phyloP scores from a whole-genome alignment of 345 rosid genomes.

The Eucalyptus victrix region DNA sequence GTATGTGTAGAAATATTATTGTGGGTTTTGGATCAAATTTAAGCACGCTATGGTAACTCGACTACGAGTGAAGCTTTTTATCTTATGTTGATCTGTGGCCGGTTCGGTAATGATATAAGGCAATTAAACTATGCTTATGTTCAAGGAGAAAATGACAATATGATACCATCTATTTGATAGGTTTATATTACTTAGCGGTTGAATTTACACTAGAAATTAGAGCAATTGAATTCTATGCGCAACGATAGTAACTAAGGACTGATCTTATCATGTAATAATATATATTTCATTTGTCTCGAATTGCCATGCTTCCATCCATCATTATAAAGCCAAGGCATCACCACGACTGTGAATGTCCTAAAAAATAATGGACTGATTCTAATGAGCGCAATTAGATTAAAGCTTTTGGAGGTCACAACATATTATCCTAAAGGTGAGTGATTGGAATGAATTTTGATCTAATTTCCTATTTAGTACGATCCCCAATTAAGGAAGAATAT shows the following conservation, averaged over 20 bases:
- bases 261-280: background rate
- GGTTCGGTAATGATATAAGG: background rate
- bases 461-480: background rate
- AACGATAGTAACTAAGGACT: background rate
- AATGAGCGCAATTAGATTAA: too few relatives aligned
- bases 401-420: too few relatives aligned
- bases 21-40: background rate
- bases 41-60: background rate
- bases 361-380: too few relatives aligned
- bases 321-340: too few relatives aligned
- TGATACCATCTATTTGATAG: background rate
- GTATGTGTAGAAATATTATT: background rate
- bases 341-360: too few relatives aligned
- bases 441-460: too few relatives aligned
- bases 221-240: background rate
- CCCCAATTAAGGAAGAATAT: background rate
- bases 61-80: background rate
- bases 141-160: background rate
- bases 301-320: too few relatives aligned
- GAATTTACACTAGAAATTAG: background rate
- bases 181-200: background rate
- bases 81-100: background rate
- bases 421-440: too few relatives aligned
- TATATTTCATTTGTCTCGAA: too few relatives aligned
- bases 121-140: background rate